Conservation (phyloP, 108 stramenopile species). For the Nannochloropsis gaditana region DNA sequence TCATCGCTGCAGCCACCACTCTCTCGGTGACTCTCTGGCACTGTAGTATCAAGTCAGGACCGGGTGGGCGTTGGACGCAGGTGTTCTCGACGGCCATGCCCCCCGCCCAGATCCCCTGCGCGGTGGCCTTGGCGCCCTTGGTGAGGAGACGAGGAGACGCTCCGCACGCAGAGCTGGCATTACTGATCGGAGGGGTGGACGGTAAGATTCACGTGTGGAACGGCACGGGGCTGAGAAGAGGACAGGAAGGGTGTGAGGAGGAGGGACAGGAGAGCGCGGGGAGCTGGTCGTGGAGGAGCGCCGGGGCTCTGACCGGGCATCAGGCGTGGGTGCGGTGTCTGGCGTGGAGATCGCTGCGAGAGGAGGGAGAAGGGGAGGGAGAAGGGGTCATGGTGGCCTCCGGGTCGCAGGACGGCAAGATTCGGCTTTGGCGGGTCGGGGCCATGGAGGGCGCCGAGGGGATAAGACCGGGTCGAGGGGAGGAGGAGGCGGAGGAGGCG, state of each 20-base stretch:
- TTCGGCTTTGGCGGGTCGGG: not conserved
- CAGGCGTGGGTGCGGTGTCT: conserved; percentile 14
- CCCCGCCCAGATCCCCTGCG: not conserved
- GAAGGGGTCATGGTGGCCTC: not conserved
- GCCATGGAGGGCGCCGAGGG: not conserved
- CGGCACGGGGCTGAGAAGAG: not conserved
- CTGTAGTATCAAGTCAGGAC: not conserved
- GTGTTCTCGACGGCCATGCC: not conserved
- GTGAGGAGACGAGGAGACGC: not conserved
- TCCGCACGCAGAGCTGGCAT: not conserved
- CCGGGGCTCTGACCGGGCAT: conserved; percentile 13
- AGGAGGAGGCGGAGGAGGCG: not conserved
- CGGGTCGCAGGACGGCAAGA: not conserved
- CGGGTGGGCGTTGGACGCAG: not conserved
- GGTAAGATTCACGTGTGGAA: not conserved
- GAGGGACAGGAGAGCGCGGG: not conserved
- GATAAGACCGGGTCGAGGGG: not conserved
- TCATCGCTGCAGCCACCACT: conserved; percentile 1
- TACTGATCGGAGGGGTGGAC: not conserved
- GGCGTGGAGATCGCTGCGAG: not conserved
- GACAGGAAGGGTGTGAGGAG: not conserved
- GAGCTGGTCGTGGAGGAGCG: not conserved
- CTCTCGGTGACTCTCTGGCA: not conserved
- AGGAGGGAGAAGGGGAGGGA: not conserved
- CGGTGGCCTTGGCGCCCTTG: not conserved